phyloP scores from a whole-genome alignment of 169 alveolate species.

The Cryptosporidium baileyi region DNA sequence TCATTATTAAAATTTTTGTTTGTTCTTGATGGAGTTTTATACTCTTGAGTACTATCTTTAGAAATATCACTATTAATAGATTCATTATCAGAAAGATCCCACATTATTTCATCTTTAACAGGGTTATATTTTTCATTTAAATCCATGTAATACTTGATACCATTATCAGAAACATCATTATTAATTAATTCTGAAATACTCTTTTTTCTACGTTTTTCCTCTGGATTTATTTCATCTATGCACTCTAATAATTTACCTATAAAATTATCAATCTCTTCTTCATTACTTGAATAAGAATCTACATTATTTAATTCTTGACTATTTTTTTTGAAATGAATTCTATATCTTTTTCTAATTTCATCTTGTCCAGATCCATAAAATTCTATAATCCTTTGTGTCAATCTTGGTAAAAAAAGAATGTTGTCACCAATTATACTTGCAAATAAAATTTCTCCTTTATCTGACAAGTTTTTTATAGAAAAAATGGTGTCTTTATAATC shows the following conservation, averaged over 20 bases:
- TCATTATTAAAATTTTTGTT: not conserved
- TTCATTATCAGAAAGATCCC: slow-evolving; percentile 1
- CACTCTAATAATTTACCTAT: slow-evolving; percentile 17
- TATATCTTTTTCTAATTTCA: slow-evolving; percentile 46
- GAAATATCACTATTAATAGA: not conserved
- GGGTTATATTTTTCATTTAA: slow-evolving; percentile 26
- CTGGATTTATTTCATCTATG: slow-evolving; percentile 61
- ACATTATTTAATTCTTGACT: not conserved
- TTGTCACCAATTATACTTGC: slow-evolving; percentile 62
- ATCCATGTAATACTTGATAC: slow-evolving; percentile 56
- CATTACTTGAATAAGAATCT: not conserved
- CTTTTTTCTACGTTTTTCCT: slow-evolving; percentile 26
- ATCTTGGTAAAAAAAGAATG: slow-evolving; percentile 49
- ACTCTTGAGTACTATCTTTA: not conserved
- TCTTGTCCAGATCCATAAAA: slow-evolving; percentile 51
- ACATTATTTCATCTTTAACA: slow-evolving; percentile 18
- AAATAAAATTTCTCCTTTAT: slow-evolving; percentile 25
- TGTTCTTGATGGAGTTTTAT: slow-evolving; percentile 14
- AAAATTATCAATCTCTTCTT: slow-evolving; percentile 32
- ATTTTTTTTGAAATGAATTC: slow-evolving; percentile 27
- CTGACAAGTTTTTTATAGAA: slow-evolving; percentile 49
- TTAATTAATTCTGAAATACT: slow-evolving; percentile 34
- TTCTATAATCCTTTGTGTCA: slow-evolving; percentile 35
- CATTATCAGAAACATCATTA: slow-evolving; percentile 30
- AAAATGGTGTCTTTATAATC: slow-evolving; percentile 49